A percentile compares a stretch with the other conserved stretches of the same genome.
Conservation (phyloP, 352 stramenopile species). For the Phytophthora constricta region DNA sequence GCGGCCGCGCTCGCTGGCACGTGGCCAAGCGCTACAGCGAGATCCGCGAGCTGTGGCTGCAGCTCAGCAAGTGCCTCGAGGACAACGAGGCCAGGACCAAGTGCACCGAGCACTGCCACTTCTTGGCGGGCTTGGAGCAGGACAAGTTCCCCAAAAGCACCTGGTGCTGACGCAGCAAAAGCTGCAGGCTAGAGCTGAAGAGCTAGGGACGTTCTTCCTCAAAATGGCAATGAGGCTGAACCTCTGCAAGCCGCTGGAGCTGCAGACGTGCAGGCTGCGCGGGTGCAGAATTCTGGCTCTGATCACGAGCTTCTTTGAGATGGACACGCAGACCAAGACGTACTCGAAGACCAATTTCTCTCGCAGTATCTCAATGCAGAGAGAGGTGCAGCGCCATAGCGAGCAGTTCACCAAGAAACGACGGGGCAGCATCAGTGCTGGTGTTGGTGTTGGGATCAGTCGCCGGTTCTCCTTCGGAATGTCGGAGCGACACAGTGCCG, state of each 20-base stretch:
- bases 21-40: conserved; percentile 72
- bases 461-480: conserved; percentile 35
- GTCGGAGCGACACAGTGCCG: conserved; percentile 19
- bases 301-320: conserved; percentile 62
- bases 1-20: conserved; percentile 49
- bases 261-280: conserved; percentile 51
- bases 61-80: conserved; percentile 46
- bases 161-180: conserved; percentile 71
- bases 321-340: conserved; percentile 27
- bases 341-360: conserved; percentile 12
- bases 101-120: conserved; percentile 72
- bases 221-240: conserved; percentile 73
- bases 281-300: conserved; percentile 52
- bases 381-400: conserved; percentile 24
- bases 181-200: conserved; percentile 55
- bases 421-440: conserved; percentile 27
- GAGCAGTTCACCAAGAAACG: conserved; percentile 41
- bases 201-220: conserved; percentile 73
- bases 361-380: conserved; percentile 40
- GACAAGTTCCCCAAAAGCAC: conserved; percentile 84
- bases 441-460: conserved; percentile 15
- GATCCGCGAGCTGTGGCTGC: conserved; percentile 72
- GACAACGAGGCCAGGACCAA: conserved; percentile 22
- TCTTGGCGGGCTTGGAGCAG: conserved; percentile 65
- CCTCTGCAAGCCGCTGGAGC: conserved; percentile 55